These are phyloP conservation scores for Coniferiporia sulphurascens DNA, from an alignment of 1,284 basidiomycete genomes.

Conservation along the genomic window DNA sequence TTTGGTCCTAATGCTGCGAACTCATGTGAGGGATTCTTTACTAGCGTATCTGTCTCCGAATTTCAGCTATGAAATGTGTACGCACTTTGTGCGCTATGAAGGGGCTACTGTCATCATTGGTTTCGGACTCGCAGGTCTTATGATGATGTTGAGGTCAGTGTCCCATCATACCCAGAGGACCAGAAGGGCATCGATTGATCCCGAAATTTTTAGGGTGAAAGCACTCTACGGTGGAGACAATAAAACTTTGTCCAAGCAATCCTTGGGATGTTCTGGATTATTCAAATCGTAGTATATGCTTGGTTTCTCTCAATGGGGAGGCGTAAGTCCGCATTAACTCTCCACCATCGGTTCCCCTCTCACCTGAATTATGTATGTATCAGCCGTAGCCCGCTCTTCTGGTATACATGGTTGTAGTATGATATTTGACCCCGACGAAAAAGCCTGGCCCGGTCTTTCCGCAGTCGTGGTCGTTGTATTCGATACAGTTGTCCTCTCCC, in stretches of 20 bases:
- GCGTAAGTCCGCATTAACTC: conserved; percentile 1
- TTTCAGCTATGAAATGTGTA: conserved; percentile 1
- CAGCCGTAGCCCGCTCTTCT: conserved; percentile 9
- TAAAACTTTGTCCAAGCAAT: conserved; percentile 2
- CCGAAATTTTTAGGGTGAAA: conserved; percentile 10
- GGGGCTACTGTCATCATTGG: conserved; percentile 9
- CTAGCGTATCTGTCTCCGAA: conserved; percentile 11
- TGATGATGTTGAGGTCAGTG: conserved; percentile 16
- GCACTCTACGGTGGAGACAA: conserved; percentile 12
- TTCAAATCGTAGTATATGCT: conserved; percentile 1
- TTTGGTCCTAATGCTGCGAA: not conserved
- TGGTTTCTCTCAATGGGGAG: conserved; percentile 7
- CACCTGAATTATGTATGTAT: not conserved
- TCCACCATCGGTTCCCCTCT: not conserved
- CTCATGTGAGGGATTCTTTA: not conserved
- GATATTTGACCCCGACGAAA: conserved; percentile 3
- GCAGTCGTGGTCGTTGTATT: conserved; percentile 8
- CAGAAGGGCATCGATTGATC: too few relatives aligned
- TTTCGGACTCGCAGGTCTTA: conserved; percentile 9
- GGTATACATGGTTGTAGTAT: conserved; percentile 13
- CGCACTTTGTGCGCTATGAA: conserved; percentile 13
- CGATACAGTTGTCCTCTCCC: conserved; percentile 10
- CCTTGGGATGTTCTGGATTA: conserved; percentile 9
- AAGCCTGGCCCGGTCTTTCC: not conserved
- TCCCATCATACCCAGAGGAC: not conserved